These are phyloP conservation scores for Calonectria multiphialidica DNA, from an alignment of 2,329 filamentous ascomycete genomes.

Conservation along the genomic window DNA sequence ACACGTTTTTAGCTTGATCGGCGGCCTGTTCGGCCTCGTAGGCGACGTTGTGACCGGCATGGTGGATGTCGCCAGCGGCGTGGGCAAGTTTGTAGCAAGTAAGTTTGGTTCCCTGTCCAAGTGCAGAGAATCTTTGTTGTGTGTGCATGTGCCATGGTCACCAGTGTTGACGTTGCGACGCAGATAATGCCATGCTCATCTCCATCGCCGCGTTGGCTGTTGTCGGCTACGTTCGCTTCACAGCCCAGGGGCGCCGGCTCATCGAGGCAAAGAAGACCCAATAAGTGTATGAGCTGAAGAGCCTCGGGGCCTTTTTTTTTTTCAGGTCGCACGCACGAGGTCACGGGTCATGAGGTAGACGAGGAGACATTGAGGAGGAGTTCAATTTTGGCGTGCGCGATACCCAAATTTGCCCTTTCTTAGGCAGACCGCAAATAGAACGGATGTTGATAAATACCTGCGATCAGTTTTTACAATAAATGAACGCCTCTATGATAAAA, in stretches of 20 bases:
- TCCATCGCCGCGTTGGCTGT: constrained; percentile 48
- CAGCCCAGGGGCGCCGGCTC: constrained; percentile 44
- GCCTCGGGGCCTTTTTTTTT: too few relatives aligned
- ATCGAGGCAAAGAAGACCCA: constrained; percentile 48
- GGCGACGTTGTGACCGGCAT: constrained; percentile 51
- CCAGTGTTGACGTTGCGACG: neutral
- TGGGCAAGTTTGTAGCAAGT: constrained; percentile 55
- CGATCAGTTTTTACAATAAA: neutral
- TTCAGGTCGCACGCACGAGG: neutral
- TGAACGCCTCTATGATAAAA: neutral
- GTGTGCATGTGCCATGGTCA: neutral
- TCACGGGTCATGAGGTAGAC: neutral
- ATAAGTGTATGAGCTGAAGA: neutral
- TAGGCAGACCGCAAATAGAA: neutral
- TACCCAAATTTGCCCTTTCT: neutral
- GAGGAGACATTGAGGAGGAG: neutral
- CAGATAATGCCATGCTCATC: constrained; percentile 53
- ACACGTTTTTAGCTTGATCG: constrained; percentile 51
- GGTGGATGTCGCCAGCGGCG: constrained; percentile 52
- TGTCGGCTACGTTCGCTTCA: constrained; percentile 50
- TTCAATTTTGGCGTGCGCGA: neutral
- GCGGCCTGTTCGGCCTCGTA: constrained; percentile 51
- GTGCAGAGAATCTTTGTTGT: neutral
- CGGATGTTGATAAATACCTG: neutral
- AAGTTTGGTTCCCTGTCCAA: constrained; percentile 26